Evolutionary conservation across 352 stramenopile genomes (phyloP).

Genomic region (Thalassiosira ordinaria): DNA sequence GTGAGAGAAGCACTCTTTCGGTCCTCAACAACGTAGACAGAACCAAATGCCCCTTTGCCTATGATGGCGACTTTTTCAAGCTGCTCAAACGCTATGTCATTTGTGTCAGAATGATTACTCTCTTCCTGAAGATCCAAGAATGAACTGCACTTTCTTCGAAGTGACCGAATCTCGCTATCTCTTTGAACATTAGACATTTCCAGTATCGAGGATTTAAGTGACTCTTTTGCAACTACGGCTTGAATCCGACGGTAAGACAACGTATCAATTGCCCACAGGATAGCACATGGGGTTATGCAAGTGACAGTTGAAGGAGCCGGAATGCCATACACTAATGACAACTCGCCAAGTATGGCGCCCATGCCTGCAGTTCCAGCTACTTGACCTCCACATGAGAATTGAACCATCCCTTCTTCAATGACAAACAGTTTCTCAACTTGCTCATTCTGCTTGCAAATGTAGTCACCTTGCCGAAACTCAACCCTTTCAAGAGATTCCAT

Average conservation of each 20-base stretch:
- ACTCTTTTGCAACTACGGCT: constrained; percentile 49
- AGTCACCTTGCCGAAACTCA: constrained; percentile 39
- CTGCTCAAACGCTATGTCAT: constrained; percentile 33
- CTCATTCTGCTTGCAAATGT: constrained; percentile 58
- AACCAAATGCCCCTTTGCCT: constrained; percentile 54
- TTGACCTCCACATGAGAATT: constrained; percentile 47
- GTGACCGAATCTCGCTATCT: constrained; percentile 18
- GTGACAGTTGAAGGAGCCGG: constrained; percentile 41
- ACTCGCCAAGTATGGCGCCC: constrained; percentile 56
- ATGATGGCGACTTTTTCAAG: constrained; percentile 39
- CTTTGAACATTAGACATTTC: constrained; percentile 1
- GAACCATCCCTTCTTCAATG: constrained; percentile 54
- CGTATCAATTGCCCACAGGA: constrained; percentile 56
- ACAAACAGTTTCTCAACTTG: constrained; percentile 57
- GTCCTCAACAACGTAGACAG: constrained; percentile 54
- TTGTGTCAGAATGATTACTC: constrained; percentile 11
- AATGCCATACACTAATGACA: constrained; percentile 64
- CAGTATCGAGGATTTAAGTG: constrained; percentile 39
- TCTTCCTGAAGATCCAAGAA: constrained; percentile 54
- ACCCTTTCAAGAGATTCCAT: constrained; percentile 51
- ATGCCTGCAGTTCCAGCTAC: constrained; percentile 45
- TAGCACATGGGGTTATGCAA: constrained; percentile 50
- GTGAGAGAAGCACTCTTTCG: constrained; percentile 13
- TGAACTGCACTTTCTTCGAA: constrained; percentile 43
- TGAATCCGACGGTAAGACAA: constrained; percentile 57